Percentiles rank a stretch among this genome's conserved stretches.
Evolutionary conservation across 164 flowering plant genomes (phyloP).

Genomic region (Tetrastigma voinierianum): DNA sequence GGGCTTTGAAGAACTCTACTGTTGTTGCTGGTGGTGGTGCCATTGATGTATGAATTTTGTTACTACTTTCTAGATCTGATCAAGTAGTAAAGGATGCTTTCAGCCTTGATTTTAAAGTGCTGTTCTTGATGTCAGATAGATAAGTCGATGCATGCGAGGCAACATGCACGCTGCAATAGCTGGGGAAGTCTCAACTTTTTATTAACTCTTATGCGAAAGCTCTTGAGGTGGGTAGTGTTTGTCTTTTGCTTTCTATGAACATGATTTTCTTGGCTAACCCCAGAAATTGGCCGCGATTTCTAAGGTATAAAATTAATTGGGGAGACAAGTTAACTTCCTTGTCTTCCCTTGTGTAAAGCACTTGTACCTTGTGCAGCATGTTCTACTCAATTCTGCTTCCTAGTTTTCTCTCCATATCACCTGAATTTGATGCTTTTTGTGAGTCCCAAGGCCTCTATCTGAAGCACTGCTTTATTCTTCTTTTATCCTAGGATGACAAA

Average conservation of each 20-base stretch:
- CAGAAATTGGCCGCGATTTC: background rate
- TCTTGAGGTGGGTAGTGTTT: conserved; percentile 64
- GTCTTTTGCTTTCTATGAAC: background rate
- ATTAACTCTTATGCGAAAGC: conserved; percentile 98
- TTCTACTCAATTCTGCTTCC: background rate
- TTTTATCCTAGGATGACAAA: too few species aligned
- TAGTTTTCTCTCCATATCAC: background rate
- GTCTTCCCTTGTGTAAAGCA: background rate
- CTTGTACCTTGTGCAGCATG: too few species aligned
- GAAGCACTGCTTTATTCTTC: too few species aligned
- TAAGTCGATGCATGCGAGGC: conserved; percentile 87
- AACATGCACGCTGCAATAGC: conserved; percentile 91
- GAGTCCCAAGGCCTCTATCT: too few species aligned
- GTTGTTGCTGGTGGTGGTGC: conserved; percentile 99
- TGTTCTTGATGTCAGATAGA: conserved; percentile 58
- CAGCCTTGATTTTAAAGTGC: background rate
- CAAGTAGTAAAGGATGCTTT: background rate
- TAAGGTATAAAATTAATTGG: background rate
- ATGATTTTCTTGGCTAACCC: background rate
- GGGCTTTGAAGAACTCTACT: conserved; percentile 94
- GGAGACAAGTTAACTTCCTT: background rate
- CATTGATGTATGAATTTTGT: conserved; percentile 68
- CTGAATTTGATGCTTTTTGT: too few species aligned
- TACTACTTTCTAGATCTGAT: background rate
- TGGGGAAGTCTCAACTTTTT: conserved; percentile 93